Evolutionary conservation across 129 eudicot genomes (phyloP), one percentile per base, ranked within the genome.

Genomic region (Tagetes patula): DNA sequence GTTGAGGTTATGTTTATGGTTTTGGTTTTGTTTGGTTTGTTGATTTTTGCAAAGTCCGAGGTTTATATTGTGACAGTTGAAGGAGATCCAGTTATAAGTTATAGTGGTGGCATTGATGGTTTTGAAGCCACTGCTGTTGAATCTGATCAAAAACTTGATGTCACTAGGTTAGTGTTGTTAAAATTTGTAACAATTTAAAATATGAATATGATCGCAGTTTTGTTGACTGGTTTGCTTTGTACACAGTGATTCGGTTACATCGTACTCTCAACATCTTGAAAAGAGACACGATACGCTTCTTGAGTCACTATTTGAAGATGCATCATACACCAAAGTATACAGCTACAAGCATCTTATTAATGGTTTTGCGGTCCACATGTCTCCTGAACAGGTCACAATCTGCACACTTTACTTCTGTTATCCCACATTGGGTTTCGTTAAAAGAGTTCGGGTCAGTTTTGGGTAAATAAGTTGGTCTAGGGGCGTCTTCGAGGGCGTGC

Each of bases 31-130:
- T 77, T 82, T 31, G 62, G 83, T 69, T 48, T 84, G 73, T 45
- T 77, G 66, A 34, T 71, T 78, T 41, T 70, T 9, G 81, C 86
- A 42, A 74, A 78, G 69, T 85, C 88, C 0, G 99, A 94, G 73
- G 75, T 94, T 67, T 90, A 87, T 72, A 88, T 94, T 34, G 96
- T 90, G 41, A 90, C 84, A 1, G 49, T 90, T 39, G 96, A 94
- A 84, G 99, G 96, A 14, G 99, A 90, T 73, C 97, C 99, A 6
- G 97, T 94, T 65, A 80, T 94, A 76, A 88, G 96, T 84, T 94
- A 94, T 67, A 54, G 65, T 39, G 99, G 99, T 70, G 97, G 89
- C 40, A 81, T 90, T 70, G 75, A 80, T 60, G 98, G 97, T 56
- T 94, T 87, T 66, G 91, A 83, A 83, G 93, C 97, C 61, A 94